These are phyloP conservation scores for Phytophthora sansomeana DNA, from an alignment of 352 stramenopile genomes.

Conservation along the genomic window DNA sequence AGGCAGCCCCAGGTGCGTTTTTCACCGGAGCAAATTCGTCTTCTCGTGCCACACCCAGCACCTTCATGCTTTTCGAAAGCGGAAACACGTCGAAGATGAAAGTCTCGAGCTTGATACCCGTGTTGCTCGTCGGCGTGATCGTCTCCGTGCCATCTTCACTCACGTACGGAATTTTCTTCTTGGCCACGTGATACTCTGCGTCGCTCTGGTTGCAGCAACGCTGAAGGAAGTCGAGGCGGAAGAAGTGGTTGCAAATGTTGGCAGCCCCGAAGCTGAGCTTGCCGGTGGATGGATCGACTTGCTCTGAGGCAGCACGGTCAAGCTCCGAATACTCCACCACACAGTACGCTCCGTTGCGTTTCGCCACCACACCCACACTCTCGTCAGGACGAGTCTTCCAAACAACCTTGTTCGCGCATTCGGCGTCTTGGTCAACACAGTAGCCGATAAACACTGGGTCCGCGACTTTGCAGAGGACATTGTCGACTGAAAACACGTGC, in stretches of 20 bases:
- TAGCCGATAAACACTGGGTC: conserved; percentile 98
- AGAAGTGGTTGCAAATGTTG: conserved; percentile 99
- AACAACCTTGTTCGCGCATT: conserved; percentile 98
- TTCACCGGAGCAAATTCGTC: conserved; percentile 94
- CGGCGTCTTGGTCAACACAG: conserved; percentile 92
- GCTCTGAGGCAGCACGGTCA: conserved; percentile 68
- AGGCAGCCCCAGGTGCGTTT: conserved; percentile 76
- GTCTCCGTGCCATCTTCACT: conserved; percentile 86
- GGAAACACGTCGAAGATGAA: conserved; percentile 99
- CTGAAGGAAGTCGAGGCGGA: conserved; percentile 77
- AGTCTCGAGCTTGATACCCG: conserved; percentile 98
- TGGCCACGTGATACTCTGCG: conserved; percentile 96
- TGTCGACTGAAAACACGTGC: conserved; percentile 98
- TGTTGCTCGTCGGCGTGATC: conserved; percentile 85
- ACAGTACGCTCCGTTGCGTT: conserved; percentile 83
- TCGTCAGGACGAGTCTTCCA: conserved; percentile 95
- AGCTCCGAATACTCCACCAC: conserved; percentile 99
- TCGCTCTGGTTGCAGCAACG: conserved; percentile 92
- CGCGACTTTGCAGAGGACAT: conserved; percentile 95
- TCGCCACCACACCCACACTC: conserved; percentile 93
- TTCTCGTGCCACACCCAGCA: conserved; percentile 91
- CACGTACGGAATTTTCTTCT: conserved; percentile 97
- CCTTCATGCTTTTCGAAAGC: conserved; percentile 92
- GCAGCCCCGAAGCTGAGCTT: conserved; percentile 94
- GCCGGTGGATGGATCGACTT: conserved; percentile 69